Base-by-base conservation (phyloP, 2,329 filamentous ascomycete genomes). In the Sporothrix brunneoviolacea region DNA sequence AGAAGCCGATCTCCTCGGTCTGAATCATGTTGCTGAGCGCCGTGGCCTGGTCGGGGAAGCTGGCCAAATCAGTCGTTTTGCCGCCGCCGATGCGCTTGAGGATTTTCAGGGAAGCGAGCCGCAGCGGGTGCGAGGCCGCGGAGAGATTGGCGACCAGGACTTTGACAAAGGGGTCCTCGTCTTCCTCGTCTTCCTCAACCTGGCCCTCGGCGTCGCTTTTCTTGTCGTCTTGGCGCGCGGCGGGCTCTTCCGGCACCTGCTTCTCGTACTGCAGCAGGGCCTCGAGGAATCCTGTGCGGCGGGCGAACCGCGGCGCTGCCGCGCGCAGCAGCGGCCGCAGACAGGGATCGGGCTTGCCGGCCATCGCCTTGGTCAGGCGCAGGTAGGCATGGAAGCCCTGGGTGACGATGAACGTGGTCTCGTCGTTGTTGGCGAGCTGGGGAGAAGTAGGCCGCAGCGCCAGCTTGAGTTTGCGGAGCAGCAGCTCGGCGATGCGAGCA, bases 1-100 rank as follows among this genome's bases (percentile, higher is more conserved):
- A 80, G n/a, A 95, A 68, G 0, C 88, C 83, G 6, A 84, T 88
- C 55, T 89, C 79, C 64, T 97, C 91, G 15, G 91, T 82, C 55
- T 88, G 78, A 15, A 91, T 75, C 68, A 95, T 91, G 7, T 82
- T 75, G 7, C 71, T 69, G 21, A 87, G 66, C 7, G 73, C 69
- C 27, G 79, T 64, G 40, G 74, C 68, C 53, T 76, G 71, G 48
- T 76, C 73, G 33, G 63, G 68, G 49, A 69, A 73, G 57, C 47
- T 67, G 43, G 80, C 71, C 15, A 93, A 67, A 32, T 80, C 72
- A 37, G 80, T 38, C 8, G 21, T 13, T 9, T 21, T 33, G 30
- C 30, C 41, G 33, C 27, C 33, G 24, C 53, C 40, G 13, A 55
- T 30, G 21, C 43, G 47, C 41, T 53, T 76, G 12, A 97, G 69